phyloP scores from a whole-genome alignment of 2,329 filamentous ascomycete genomes.

The Aaosphaeria arxii region DNA sequence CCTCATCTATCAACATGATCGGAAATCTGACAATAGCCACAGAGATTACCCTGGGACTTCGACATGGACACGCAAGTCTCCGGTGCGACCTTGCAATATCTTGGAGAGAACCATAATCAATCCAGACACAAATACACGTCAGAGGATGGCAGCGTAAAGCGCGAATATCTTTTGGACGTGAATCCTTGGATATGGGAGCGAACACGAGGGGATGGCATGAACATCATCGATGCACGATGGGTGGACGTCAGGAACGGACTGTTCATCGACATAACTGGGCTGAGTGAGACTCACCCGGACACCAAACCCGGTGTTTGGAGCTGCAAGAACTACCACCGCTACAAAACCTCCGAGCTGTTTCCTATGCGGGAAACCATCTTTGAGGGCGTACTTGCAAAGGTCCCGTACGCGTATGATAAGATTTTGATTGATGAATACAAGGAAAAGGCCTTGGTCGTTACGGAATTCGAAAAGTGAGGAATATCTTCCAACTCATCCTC shows the following conservation, averaged over 20 bases:
- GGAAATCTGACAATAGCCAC: constrained; percentile 5
- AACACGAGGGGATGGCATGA: constrained; percentile 63
- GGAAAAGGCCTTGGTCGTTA: constrained; percentile 57
- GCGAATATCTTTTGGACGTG: constrained; percentile 70
- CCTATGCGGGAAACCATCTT: constrained; percentile 72
- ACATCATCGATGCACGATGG: constrained; percentile 83
- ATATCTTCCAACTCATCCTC: neutral
- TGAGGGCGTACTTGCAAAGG: constrained; percentile 67
- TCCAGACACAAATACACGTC: constrained; percentile 53
- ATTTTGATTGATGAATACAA: constrained; percentile 66
- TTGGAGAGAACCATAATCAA: constrained; percentile 66
- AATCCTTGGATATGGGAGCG: constrained; percentile 68
- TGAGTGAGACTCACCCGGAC: constrained; percentile 64
- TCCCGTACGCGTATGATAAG: constrained; percentile 68
- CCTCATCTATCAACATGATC: too few species aligned
- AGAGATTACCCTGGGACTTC: constrained; percentile 80
- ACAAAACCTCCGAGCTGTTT: constrained; percentile 68
- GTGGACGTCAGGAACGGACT: constrained; percentile 73
- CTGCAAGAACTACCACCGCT: constrained; percentile 78
- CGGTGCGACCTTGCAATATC: constrained; percentile 61
- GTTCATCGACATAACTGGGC: constrained; percentile 79
- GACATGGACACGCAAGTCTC: constrained; percentile 81
- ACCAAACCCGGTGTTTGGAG: constrained; percentile 64
- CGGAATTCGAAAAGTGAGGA: constrained; percentile 60
- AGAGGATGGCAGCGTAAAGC: constrained; percentile 36